Conservation (phyloP, 148 eudicot genomes). For the Rhododendron henanense region DNA sequence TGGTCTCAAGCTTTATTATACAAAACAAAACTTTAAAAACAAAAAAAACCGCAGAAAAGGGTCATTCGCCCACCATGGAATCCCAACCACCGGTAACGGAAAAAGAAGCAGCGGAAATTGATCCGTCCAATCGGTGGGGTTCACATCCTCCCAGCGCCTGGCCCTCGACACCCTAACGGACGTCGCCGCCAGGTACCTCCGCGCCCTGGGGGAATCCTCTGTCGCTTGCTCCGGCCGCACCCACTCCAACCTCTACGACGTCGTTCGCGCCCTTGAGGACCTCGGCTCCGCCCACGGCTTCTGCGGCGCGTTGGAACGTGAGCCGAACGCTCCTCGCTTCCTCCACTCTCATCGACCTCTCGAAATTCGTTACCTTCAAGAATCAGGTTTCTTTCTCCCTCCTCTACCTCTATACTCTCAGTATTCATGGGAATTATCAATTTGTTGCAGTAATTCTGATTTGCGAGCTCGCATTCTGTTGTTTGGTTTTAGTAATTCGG, state of each 20-base stretch:
- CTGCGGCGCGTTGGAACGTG: slow-evolving; percentile 21
- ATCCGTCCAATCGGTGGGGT: slow-evolving; percentile 38
- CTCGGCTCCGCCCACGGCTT: slow-evolving; percentile 40
- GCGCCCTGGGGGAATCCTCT: slow-evolving; percentile 22
- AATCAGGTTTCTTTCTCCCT: slow-evolving; percentile 49
- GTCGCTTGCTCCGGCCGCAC: slow-evolving; percentile 42
- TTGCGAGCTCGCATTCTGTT: background rate
- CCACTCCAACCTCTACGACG: slow-evolving; percentile 43
- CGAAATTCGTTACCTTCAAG: slow-evolving; percentile 50
- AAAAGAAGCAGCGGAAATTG: background rate
- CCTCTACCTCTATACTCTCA: background rate
- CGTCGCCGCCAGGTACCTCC: slow-evolving; percentile 47
- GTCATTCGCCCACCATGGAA: background rate
- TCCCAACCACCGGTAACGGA: background rate
- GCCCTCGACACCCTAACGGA: slow-evolving; percentile 49
- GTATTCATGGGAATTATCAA: background rate
- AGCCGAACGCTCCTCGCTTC: slow-evolving; percentile 15
- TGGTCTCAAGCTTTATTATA: too few relatives aligned
- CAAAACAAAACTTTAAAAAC: too few relatives aligned
- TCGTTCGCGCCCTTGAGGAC: slow-evolving; percentile 46
- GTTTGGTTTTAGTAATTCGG: too few relatives aligned
- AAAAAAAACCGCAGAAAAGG: too few relatives aligned
- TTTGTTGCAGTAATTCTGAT: background rate
- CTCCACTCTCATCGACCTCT: slow-evolving; percentile 20
- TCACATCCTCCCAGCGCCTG: slow-evolving; percentile 29